These are phyloP conservation scores for Marchantia polymorpha DNA, from an alignment of 225 moss, liverwort and hornwort genomes.

Conservation along the genomic window DNA sequence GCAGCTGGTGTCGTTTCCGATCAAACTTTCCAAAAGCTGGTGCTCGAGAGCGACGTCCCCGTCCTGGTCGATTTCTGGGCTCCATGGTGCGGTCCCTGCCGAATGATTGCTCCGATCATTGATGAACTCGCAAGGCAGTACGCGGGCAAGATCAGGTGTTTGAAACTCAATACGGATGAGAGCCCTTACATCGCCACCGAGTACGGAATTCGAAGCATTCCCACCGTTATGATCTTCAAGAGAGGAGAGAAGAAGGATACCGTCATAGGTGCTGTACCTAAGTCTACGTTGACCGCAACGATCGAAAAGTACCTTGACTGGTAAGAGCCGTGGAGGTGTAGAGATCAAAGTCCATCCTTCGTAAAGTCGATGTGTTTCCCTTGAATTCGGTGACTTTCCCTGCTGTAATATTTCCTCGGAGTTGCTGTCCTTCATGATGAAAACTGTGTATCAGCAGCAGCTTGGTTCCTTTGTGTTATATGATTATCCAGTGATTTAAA, in stretches of 20 bases:
- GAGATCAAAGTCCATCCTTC: neutral
- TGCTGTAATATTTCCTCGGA: neutral
- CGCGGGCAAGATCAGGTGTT: constrained; percentile 74
- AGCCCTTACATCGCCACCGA: constrained; percentile 75
- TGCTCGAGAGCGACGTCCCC: constrained; percentile 64
- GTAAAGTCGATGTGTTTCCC: constrained; percentile 6
- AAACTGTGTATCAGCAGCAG: neutral
- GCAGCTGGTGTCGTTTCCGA: constrained; percentile 69
- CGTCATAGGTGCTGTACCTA: constrained; percentile 88
- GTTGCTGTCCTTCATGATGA: neutral
- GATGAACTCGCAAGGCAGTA: constrained; percentile 82
- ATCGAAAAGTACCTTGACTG: constrained; percentile 79
- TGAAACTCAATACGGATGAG: constrained; percentile 93
- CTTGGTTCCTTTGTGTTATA: constrained; percentile 3
- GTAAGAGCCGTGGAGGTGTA: constrained; percentile 33
- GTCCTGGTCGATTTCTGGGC: constrained; percentile 98
- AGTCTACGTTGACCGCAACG: constrained; percentile 66
- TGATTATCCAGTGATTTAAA: neutral
- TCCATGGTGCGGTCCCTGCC: constrained; percentile 95
- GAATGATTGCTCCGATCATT: constrained; percentile 89
- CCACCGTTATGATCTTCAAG: constrained; percentile 93
- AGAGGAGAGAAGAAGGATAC: constrained; percentile 84
- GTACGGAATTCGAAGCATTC: constrained; percentile 90
- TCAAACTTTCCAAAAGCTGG: constrained; percentile 59
- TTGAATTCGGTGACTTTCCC: neutral